A percentile compares a stretch with the other conserved stretches of the same genome.
Evolutionary conservation across 768 basidiomycete species (phyloP).

Genomic region (Royoungia palumana): DNA sequence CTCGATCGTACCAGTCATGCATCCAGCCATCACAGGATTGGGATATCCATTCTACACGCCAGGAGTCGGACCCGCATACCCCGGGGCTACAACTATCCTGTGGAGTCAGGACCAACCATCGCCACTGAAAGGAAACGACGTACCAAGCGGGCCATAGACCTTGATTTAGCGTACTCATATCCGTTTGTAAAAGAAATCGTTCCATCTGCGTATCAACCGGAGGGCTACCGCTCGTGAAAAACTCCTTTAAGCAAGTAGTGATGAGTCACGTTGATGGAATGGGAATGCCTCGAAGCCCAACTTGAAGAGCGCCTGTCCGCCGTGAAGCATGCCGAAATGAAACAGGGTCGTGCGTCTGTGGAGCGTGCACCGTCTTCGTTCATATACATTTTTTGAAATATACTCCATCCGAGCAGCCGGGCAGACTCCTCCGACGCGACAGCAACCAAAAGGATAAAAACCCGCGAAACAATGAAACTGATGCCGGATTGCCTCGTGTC

Average conservation of each 20-base stretch:
- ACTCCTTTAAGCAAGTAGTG: background rate
- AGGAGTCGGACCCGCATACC: background rate
- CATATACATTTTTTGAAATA: conserved; percentile 5
- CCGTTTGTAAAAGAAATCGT: background rate
- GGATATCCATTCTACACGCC: background rate
- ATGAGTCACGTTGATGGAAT: conserved; percentile 9
- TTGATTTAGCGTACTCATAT: too few relatives aligned
- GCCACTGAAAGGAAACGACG: conserved; percentile 1
- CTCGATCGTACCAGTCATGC: background rate
- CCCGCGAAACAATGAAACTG: background rate
- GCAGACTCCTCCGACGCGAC: background rate
- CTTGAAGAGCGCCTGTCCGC: conserved; percentile 9
- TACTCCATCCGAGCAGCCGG: background rate
- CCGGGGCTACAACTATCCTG: conserved; percentile 1
- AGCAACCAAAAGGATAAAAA: background rate
- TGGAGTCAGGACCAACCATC: conserved; percentile 2
- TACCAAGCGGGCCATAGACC: too few relatives aligned
- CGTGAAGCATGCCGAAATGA: conserved; percentile 27
- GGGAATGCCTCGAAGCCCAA: conserved; percentile 15
- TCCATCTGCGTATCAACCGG: background rate
- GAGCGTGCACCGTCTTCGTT: background rate
- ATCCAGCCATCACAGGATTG: background rate
- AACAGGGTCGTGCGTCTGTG: conserved; percentile 22
- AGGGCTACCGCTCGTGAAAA: conserved; percentile 4
- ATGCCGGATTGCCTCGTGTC: conserved; percentile 4